Evolutionary conservation across 768 basidiomycete genomes (phyloP), one percentile per base, ranked within the genome.

Genomic region (Crassisporium funariophilum): DNA sequence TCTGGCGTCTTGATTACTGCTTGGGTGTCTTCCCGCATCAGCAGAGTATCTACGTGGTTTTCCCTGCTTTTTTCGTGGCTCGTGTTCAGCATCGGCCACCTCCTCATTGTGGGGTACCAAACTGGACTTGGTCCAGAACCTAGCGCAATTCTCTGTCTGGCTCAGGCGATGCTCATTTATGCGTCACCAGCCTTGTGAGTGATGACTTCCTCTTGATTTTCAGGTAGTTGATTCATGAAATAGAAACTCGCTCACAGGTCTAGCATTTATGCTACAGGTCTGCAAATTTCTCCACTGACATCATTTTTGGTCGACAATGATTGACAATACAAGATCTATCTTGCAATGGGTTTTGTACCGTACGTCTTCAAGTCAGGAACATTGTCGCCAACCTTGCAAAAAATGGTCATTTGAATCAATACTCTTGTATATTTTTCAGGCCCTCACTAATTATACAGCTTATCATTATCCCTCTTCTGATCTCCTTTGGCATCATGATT

Each of bases 111-210:
- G 5, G 50, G 50, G 5, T 44, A 44, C 12, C 54, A 55, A 23
- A 55, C 33, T 4, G 50, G 50, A 12, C 33, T 23, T n/a, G 7
- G 11, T 5, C 54, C 54, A 8, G 21, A 24, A 8, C 23, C 17
- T 13, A 39, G 23, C n/a, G n/a, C n/a, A n/a, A n/a, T n/a, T 29
- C 16, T 55, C 3, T 55, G 54, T 23, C 44, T 52, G 7, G 21
- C 43, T 9, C 54, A 55, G 29, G 50, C 54, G 6, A 46, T 47
- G 33, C 11, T 55, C 5, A 35, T 55, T 21, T 52, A 55, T 27
- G 47, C 50, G 13, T 37, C 41, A 7, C 54, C 54, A 8, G 47
- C 46, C n/a, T 46, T 55, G 54, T 55, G 36, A 43, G 45, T 16
- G 8, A 17, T 2, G 22, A 11, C 3, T 31, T 2, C 3, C 29